phyloP scores from a whole-genome alignment of 805 yeast species.

The Lipomyces yamadae region DNA sequence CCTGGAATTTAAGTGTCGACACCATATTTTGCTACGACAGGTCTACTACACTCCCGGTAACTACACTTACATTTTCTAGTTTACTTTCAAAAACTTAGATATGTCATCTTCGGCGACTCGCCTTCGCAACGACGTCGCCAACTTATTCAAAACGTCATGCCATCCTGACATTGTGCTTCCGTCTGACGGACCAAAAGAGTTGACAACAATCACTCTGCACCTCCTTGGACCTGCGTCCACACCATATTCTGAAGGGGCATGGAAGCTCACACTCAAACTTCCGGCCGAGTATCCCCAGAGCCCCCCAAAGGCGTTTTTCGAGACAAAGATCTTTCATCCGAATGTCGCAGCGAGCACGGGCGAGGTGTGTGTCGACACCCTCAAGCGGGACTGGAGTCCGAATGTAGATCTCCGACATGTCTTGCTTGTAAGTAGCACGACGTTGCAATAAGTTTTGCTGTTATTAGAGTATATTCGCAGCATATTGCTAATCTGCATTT shows the following conservation, averaged over 20 bases:
- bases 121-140: constrained; percentile 27
- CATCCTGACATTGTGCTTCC: constrained; percentile 36
- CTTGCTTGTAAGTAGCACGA: constrained; percentile 32
- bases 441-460: background rate
- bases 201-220: constrained; percentile 27
- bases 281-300: constrained; percentile 50
- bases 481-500: background rate
- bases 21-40: too few relatives aligned
- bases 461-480: background rate
- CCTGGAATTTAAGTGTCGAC: background rate
- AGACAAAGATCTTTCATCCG: constrained; percentile 43
- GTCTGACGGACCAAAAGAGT: constrained; percentile 28
- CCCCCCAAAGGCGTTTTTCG: constrained; percentile 54
- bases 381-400: constrained; percentile 44
- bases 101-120: constrained; percentile 18
- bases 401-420: constrained; percentile 40
- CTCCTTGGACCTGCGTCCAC: constrained; percentile 51
- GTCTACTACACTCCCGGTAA: too few relatives aligned
- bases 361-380: constrained; percentile 45
- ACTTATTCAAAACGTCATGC: constrained; percentile 19
- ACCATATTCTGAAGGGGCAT: constrained; percentile 53
- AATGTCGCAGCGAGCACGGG: constrained; percentile 44
- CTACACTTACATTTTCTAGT: background rate
- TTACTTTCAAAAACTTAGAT: background rate
- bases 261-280: constrained; percentile 51